Conservation (phyloP, 1,284 basidiomycete species). For the Laetiporus sulphureus region DNA sequence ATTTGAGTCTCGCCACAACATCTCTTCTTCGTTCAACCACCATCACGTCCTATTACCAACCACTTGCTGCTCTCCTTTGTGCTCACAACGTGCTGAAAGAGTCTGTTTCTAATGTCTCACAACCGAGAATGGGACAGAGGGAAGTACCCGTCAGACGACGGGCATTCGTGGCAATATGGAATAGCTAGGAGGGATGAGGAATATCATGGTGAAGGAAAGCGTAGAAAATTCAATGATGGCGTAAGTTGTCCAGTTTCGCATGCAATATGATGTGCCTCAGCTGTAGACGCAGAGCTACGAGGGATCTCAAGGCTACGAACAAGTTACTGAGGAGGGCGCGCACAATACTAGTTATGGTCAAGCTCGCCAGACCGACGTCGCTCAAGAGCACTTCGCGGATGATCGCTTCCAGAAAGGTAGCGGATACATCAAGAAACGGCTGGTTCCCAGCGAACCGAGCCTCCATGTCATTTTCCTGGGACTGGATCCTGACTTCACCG, state of each 20-base stretch:
- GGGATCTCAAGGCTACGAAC: constrained; percentile 33
- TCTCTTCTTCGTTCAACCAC: too few species aligned
- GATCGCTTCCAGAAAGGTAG: constrained; percentile 32
- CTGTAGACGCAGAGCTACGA: constrained; percentile 42
- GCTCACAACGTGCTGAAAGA: constrained; percentile 3
- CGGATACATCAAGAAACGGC: constrained; percentile 58
- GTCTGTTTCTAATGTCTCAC: constrained; percentile 47
- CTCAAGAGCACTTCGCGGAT: constrained; percentile 39
- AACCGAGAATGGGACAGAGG: constrained; percentile 80
- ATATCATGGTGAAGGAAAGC: constrained; percentile 60
- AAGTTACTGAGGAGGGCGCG: constrained; percentile 33
- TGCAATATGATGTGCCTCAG: background rate
- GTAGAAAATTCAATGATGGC: constrained; percentile 70
- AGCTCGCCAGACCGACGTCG: constrained; percentile 27
- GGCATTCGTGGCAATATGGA: constrained; percentile 34
- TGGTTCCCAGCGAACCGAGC: constrained; percentile 73
- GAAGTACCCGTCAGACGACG: constrained; percentile 32
- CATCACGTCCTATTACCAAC: too few species aligned
- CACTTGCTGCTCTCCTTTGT: background rate
- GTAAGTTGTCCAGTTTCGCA: constrained; percentile 33
- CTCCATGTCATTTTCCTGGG: constrained; percentile 90
- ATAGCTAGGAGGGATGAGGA: constrained; percentile 57
- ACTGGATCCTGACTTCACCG: constrained; percentile 82
- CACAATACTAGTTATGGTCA: constrained; percentile 31
- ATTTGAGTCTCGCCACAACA: constrained; percentile 8